Conservation (phyloP, 148 eudicot species). For the Rhododendron ferrugineum region DNA sequence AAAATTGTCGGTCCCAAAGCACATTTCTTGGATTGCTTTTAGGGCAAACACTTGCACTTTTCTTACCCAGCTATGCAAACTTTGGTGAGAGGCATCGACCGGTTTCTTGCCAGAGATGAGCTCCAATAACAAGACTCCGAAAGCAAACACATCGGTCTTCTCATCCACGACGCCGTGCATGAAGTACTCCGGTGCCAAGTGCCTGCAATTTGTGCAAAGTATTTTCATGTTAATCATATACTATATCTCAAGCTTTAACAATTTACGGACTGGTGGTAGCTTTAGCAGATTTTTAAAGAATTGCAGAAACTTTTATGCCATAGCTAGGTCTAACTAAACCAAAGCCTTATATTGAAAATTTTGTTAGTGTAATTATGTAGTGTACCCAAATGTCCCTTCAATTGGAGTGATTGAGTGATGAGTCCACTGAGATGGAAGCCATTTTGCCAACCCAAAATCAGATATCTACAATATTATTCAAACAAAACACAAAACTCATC, state of each 20-base stretch:
- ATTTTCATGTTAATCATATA: not conserved
- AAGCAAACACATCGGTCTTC: constrained; percentile 94
- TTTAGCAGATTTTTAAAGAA: not conserved
- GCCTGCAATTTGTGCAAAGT: constrained; percentile 31
- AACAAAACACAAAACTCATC: not conserved
- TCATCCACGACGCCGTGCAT: constrained; percentile 96
- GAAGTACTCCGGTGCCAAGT: constrained; percentile 94
- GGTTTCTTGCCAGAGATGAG: constrained; percentile 82
- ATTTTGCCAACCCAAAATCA: constrained; percentile 95
- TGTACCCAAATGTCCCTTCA: constrained; percentile 99
- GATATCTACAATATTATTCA: constrained; percentile 55
- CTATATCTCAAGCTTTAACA: not conserved
- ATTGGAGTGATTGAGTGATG: constrained; percentile 94
- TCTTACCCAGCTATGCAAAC: constrained; percentile 84
- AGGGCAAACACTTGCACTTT: not conserved
- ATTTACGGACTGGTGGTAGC: not conserved
- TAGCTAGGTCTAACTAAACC: not conserved
- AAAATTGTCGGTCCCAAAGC: not conserved
- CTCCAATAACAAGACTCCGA: constrained; percentile 83
- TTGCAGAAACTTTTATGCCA: not conserved
- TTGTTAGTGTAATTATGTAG: not conserved
- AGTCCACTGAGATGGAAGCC: constrained; percentile 97
- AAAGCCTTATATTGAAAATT: not conserved
- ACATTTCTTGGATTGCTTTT: not conserved
- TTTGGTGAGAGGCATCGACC: constrained; percentile 79